A percentile compares a stretch with the other conserved stretches of the same genome.
Conservation (phyloP, 805 yeast species). For the Kuraishia floccosa region DNA sequence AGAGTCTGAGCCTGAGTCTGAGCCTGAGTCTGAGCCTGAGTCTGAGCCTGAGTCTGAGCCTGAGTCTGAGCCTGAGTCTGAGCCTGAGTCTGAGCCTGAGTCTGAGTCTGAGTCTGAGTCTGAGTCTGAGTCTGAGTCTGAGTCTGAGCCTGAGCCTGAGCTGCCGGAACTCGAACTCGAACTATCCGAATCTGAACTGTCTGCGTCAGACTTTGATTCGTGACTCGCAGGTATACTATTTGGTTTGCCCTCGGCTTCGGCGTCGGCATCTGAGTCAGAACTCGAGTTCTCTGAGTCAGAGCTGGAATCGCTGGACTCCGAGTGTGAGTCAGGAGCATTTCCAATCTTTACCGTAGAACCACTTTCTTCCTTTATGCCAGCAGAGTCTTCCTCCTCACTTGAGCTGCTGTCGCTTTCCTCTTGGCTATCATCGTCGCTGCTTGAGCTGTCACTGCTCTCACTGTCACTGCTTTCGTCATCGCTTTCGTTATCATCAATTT, state of each 20-base stretch:
- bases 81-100: slow-evolving; percentile 7
- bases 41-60: slow-evolving; percentile 9
- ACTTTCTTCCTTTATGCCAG: too few species aligned
- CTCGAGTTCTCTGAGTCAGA: too few species aligned
- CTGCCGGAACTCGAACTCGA: too few species aligned
- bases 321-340: too few species aligned
- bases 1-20: slow-evolving; percentile 7
- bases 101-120: slow-evolving; percentile 5
- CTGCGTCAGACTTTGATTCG: slow-evolving; percentile 5
- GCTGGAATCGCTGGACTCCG: too few species aligned
- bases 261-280: slow-evolving; percentile 8
- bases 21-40: slow-evolving; percentile 3
- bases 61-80: slow-evolving; percentile 9
- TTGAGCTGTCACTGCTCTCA: too few species aligned
- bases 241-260: slow-evolving; percentile 4
- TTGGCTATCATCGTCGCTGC: too few species aligned
- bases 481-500: slow-evolving; percentile 3
- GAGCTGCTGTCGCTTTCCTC: too few species aligned
- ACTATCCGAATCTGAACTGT: slow-evolving; percentile 3
- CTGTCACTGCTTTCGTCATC: slow-evolving; percentile 4
- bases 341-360: too few species aligned
- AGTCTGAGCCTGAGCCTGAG: slow-evolving; percentile 8
- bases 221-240: too few species aligned
- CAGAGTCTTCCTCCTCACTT: too few species aligned
- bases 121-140: slow-evolving; percentile 5